Percentiles rank a stretch among this genome's conserved stretches.
Evolutionary conservation across 2,329 filamentous ascomycete species (phyloP).

Genomic region (Uncinocarpus reesii): DNA sequence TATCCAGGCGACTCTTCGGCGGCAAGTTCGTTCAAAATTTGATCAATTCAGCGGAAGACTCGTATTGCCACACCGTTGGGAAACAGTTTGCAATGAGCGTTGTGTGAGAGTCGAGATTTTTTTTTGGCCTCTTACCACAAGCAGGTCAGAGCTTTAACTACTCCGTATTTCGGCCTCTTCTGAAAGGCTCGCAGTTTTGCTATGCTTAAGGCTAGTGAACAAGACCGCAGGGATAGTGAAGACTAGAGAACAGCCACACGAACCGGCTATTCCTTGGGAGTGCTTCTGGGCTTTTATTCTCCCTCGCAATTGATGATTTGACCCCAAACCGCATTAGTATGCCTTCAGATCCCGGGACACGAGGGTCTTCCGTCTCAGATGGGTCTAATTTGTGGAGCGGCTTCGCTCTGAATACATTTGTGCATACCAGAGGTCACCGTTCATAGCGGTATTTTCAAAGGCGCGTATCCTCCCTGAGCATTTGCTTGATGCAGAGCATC

Average conservation of each 20-base stretch:
- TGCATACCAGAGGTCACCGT: too few species aligned
- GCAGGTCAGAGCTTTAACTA: constrained; percentile 8
- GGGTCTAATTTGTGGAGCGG: too few species aligned
- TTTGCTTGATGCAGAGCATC: not conserved
- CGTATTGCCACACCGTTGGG: not conserved
- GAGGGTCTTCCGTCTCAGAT: not conserved
- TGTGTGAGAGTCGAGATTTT: not conserved
- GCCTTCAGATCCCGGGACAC: not conserved
- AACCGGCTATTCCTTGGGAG: constrained; percentile 4
- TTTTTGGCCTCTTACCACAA: constrained; percentile 4
- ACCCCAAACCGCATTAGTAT: not conserved
- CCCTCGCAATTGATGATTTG: not conserved
- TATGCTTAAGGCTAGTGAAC: not conserved
- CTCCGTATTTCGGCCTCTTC: not conserved
- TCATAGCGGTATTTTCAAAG: not conserved
- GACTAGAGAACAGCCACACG: constrained; percentile 11
- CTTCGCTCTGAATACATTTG: too few species aligned
- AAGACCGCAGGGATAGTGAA: constrained; percentile 8
- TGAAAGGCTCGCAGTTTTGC: not conserved
- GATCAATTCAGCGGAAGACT: not conserved
- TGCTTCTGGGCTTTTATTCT: not conserved
- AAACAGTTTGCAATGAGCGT: not conserved
- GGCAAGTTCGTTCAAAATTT: not conserved
- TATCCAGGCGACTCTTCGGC: not conserved
- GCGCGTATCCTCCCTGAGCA: too few species aligned